Base-by-base conservation (phyloP, 495 filamentous ascomycete species). In the Aspergillus baeticus region DNA sequence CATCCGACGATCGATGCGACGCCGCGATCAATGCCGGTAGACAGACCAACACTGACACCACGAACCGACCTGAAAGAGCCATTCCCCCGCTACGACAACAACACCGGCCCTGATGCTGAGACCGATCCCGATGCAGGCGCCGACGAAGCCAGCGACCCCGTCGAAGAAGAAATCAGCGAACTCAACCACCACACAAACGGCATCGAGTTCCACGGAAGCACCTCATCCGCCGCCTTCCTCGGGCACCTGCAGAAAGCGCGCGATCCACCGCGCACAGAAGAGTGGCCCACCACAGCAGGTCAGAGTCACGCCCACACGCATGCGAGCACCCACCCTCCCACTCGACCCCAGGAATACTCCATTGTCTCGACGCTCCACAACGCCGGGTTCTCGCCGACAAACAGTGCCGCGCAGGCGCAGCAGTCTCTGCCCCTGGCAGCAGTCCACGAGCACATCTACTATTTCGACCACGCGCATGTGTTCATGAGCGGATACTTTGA, bases 401-500 rank as follows among this genome's bases (percentile, higher is more conserved):
- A 51, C 48, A 49, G 62, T 10, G 54, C 69, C 11, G 22, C 42
- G 10, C 10, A 13, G 29, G 64, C 55, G 8, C 67, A 69, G 10
- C 10, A 13, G 29, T 63, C 55, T 5, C 67, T 68, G 36, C 53
- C 59, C 10, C 39, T 56, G 5, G 54, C 57, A 8, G 54, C 62
- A 18, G 58, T 73, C 26, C 65, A 65, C 10, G 62, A 68, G 14
- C 64, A 69, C 4, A 74, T 73, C 26, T 76, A 70, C 43, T 74
- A 76, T 39, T 73, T 76, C 22, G 71, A 73, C 10, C 67, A 73
- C 20, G 73, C 73, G 1, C 70, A 76, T 58, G 54, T 69, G 1
- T 76, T 76, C 33, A 76, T 76, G 62, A 73, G 69, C 58, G 73
- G 71, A 6, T 76, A 76, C 57, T 76, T 76, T 43, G 69, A 73